These are phyloP conservation scores for Tetrapyrgos nigripes DNA, from an alignment of 1,284 basidiomycete species.

Conservation along the genomic window DNA sequence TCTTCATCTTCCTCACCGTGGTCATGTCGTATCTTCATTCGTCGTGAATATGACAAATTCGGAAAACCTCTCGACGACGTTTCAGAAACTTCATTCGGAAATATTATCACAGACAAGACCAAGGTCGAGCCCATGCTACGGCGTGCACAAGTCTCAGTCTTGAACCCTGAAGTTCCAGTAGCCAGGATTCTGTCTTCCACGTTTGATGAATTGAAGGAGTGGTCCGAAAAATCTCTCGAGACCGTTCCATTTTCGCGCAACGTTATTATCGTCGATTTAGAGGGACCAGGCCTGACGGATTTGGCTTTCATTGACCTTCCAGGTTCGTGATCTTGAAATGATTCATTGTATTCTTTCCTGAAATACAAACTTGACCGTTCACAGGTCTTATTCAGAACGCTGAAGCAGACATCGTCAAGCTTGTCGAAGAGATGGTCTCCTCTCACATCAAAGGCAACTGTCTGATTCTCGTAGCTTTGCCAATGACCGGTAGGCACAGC, in stretches of 20 bases:
- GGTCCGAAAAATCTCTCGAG: background rate
- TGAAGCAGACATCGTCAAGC: slow-evolving; percentile 34
- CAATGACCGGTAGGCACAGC: slow-evolving; percentile 41
- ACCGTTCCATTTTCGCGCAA: slow-evolving; percentile 47
- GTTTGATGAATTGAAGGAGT: slow-evolving; percentile 23
- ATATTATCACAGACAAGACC: slow-evolving; percentile 36
- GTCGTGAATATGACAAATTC: slow-evolving; percentile 36
- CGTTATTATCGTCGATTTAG: slow-evolving; percentile 50
- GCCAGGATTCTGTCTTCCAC: slow-evolving; percentile 30
- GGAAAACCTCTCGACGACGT: slow-evolving; percentile 33
- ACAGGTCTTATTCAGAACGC: slow-evolving; percentile 43
- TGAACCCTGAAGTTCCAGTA: slow-evolving; percentile 39
- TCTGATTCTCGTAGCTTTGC: slow-evolving; percentile 45
- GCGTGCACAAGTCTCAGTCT: slow-evolving; percentile 50
- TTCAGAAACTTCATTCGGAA: slow-evolving; percentile 42
- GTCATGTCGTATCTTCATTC: slow-evolving; percentile 44
- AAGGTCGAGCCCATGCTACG: slow-evolving; percentile 47
- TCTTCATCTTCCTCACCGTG: slow-evolving; percentile 34
- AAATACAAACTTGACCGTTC: slow-evolving; percentile 1
- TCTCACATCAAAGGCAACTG: slow-evolving; percentile 43
- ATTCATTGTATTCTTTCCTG: background rate
- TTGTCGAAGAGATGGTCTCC: slow-evolving; percentile 44
- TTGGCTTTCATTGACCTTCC: slow-evolving; percentile 54
- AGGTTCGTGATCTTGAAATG: slow-evolving; percentile 31
- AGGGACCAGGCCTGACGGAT: slow-evolving; percentile 50